A percentile compares a stretch with the other conserved stretches of the same genome.
Evolutionary conservation across 257 asterid species (phyloP).

Genomic region (Gentiana macrophylla): DNA sequence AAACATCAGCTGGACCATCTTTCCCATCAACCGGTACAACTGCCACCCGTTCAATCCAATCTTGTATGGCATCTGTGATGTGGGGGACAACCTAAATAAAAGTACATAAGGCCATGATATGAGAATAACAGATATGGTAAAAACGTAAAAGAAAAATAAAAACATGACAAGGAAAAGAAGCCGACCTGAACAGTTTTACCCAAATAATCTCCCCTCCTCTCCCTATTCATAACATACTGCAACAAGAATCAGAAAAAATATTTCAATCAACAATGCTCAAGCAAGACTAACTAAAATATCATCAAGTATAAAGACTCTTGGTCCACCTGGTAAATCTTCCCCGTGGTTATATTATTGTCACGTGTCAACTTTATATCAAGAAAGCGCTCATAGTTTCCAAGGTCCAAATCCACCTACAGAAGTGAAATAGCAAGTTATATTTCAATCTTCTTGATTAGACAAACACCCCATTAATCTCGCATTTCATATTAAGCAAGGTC

Average conservation of each 20-base stretch:
- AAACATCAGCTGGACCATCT: constrained; percentile 44
- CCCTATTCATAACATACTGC: constrained; percentile 35
- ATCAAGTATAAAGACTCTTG: too few relatives aligned
- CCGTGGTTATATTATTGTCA: constrained; percentile 84
- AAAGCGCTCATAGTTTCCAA: constrained; percentile 91
- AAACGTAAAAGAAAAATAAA: not conserved
- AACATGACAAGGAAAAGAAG: constrained; percentile 1
- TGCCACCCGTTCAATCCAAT: constrained; percentile 40
- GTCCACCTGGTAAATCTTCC: constrained; percentile 81
- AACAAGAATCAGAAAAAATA: constrained; percentile 2
- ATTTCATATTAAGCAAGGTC: too few relatives aligned
- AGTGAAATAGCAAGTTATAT: constrained; percentile 4
- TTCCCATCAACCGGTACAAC: constrained; percentile 37
- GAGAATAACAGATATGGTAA: constrained; percentile 2
- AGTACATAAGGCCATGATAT: not conserved
- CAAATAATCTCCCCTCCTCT: constrained; percentile 41
- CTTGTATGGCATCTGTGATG: constrained; percentile 43
- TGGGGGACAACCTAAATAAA: constrained; percentile 38
- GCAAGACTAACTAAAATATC: not conserved
- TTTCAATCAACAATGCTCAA: constrained; percentile 9
- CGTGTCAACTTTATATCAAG: constrained; percentile 70
- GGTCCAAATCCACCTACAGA: constrained; percentile 94
- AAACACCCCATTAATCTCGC: too few relatives aligned
- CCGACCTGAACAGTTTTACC: constrained; percentile 43
- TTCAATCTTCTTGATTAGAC: not conserved